These are phyloP conservation scores for Saururus chinensis DNA, from an alignment of 164 flowering plant species.

Conservation along the genomic window DNA sequence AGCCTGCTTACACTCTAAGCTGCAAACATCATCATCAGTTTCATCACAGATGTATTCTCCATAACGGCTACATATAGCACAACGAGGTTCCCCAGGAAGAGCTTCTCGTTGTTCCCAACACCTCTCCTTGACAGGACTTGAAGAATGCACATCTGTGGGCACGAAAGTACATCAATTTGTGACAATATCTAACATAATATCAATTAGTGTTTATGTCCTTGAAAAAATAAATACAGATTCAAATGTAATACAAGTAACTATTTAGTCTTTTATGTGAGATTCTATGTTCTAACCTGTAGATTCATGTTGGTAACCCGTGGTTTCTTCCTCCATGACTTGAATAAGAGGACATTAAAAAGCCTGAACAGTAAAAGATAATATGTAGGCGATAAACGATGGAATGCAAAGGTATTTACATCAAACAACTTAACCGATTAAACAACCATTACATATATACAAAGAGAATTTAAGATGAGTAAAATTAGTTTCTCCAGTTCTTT, in stretches of 20 bases:
- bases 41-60: slow-evolving; percentile 93
- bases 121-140: slow-evolving; percentile 38
- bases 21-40: slow-evolving; percentile 91
- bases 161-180: background rate
- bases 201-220: background rate
- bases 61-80: slow-evolving; percentile 87
- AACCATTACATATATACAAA: too few relatives aligned
- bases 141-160: slow-evolving; percentile 1
- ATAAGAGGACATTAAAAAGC: too few relatives aligned
- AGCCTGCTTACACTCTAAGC: slow-evolving; percentile 62
- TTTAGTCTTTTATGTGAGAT: background rate
- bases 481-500: too few relatives aligned
- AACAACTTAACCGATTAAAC: too few relatives aligned
- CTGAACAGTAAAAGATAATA: too few relatives aligned
- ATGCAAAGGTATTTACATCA: too few relatives aligned
- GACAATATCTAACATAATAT: too few relatives aligned
- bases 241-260: too few relatives aligned
- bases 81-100: slow-evolving; percentile 67
- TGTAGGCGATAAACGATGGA: too few relatives aligned
- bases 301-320: background rate
- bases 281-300: background rate
- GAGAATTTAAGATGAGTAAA: too few relatives aligned
- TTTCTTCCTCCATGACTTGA: background rate
- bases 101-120: slow-evolving; percentile 83
- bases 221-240: too few relatives aligned